Base-by-base conservation (phyloP, 163 green algal genomes). In the Scenedesmus sp. region DNA sequence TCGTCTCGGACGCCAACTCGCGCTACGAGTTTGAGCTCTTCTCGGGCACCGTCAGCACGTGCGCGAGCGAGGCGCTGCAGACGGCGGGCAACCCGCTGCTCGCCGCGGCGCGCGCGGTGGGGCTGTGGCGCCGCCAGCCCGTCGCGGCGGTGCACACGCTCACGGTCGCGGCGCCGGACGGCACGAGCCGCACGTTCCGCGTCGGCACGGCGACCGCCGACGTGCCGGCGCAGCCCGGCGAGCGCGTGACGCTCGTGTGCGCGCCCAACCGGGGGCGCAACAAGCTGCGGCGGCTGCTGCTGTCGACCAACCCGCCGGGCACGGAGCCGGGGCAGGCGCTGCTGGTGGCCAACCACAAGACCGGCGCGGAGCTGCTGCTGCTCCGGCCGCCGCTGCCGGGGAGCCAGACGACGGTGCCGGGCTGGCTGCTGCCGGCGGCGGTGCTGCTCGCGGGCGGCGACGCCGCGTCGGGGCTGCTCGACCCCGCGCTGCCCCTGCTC, bases 11-110 rank as follows among this genome's bases (percentile, higher is more conserved):
- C 78, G 84, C 88, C 0, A 80, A 80, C 36, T 88, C 78, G 18
- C 45, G 86, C 42, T 97, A 96, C 57, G 89, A 96, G 83, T 96
- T 92, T 70, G 93, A 97, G 71, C 71, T 97, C 18, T 97, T 94
- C 81, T 91, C 81, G 0, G 93, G 93, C 18, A 75, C 31, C 0
- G 89, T 94, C 9, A 51, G 87, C 20, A 81, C 63, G 24, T 71
- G 75, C 58, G 82, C 44, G 17, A 92, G 83, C 0, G 92, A 96
- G 50, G 89, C 86, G 44, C 85, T 93, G 73, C 78, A 87, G 34
- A 36, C 63, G 11, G 56, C 63, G 4, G 73, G 76, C 51, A 88
- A 87, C 67, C 65, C 89, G 53, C 77, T 92, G 53, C 54, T 91
- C 20, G 69, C 80, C 17, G 66, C 81, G 20, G 82, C 83, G n/a